Conservation (phyloP, 345 rosid species). For the Balakata baccata region DNA sequence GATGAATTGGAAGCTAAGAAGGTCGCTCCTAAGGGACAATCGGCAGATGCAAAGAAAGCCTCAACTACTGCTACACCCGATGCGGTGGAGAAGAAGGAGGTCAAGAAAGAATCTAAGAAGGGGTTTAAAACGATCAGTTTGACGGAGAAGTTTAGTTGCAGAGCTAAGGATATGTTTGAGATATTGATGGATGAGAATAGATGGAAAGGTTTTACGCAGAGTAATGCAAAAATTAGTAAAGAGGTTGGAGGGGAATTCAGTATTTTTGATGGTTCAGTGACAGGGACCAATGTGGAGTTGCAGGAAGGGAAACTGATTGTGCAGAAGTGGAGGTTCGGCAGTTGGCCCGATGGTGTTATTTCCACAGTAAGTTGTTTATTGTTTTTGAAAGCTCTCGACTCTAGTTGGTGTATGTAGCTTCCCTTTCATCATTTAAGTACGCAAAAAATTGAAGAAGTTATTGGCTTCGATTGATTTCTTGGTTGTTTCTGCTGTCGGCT, state of each 20-base stretch:
- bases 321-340: constrained; percentile 93
- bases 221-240: constrained; percentile 79
- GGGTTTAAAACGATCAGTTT: constrained; percentile 68
- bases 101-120: constrained; percentile 42
- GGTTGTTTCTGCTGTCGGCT: background rate
- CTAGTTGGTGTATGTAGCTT: too few species aligned
- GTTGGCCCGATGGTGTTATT: constrained; percentile 91
- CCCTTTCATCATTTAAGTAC: too few species aligned
- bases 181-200: constrained; percentile 95
- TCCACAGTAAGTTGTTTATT: constrained; percentile 52
- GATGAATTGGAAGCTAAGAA: constrained; percentile 79
- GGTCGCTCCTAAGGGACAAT: constrained; percentile 40
- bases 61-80: constrained; percentile 13
- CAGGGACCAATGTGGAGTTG: constrained; percentile 69
- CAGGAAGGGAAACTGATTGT: constrained; percentile 86
- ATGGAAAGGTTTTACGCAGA: constrained; percentile 96
- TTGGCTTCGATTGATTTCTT: background rate
- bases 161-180: constrained; percentile 78
- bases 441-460: background rate
- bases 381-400: too few species aligned
- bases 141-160: constrained; percentile 85
- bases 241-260: constrained; percentile 80
- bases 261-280: constrained; percentile 89
- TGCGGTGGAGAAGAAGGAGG: constrained; percentile 39
- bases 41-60: constrained; percentile 25